Base-by-base conservation (phyloP, 2,329 filamentous ascomycete genomes). In the Paecilomyces formosus region DNA sequence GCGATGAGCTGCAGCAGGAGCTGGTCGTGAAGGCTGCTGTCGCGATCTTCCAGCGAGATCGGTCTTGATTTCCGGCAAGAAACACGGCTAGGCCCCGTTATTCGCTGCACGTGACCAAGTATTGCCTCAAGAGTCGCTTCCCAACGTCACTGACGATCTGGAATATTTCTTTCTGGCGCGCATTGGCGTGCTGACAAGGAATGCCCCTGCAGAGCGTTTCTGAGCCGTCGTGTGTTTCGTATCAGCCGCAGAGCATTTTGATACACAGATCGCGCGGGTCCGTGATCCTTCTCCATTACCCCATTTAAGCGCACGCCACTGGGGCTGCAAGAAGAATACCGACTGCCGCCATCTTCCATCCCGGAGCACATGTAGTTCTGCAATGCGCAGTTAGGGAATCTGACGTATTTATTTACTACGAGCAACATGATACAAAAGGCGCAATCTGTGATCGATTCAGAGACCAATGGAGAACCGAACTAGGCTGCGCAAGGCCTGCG, bases 401-500 rank as follows among this genome's bases (percentile, higher is more conserved):
- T 15, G 6, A 39, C 35, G 35, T 39, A 13, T 39, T 18, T 45
- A 45, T 21, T 9, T 18, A n/a, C n/a, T 45, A 15, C n/a, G 13
- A 52, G 9, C 50, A 52, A n/a, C 21, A 64, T 62, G 55, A 55
- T 57, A 57, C 59, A 58, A 59, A 21, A 45, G 18, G 39, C 7
- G 18, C 7, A 7, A 45, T 45, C 5, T 1, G n/a, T 18, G 58
- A 53, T 51, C 60, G 54, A 59, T 39, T 58, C 56, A 39, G 61
- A 61, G 56, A 62, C 63, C 59, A 60, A 75, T 75, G 73, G 72
- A 74, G 64, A 61, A 64, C 58, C 72, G 74, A 68, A 71, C 71
- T 53, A 70, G 79, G 61, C 66, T 81, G 64, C 74, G 77, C 58
- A 81, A 80, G 70, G 79, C 79, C 55, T 82, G 79, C 68, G 79